Base-by-base conservation (phyloP, 768 basidiomycete genomes). In the Lepiota venenata region DNA sequence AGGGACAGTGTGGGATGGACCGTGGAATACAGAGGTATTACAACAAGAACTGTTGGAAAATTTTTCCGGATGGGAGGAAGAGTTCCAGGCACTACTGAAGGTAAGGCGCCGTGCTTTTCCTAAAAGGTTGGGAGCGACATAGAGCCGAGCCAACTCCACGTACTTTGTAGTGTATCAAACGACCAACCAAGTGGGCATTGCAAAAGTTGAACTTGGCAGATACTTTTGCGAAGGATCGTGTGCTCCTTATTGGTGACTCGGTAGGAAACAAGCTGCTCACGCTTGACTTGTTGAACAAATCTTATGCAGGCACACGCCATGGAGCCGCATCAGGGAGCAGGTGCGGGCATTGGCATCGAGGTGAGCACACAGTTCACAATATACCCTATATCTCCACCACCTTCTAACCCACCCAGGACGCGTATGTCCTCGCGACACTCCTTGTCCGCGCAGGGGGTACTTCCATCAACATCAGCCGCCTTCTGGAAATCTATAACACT, bases 241-340 rank as follows among this genome's bases (percentile, higher is more conserved):
- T 81, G 3, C 74, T 72, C 6, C 64, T 84, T 10, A 61, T 77
- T 2, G 82, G 80, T 20, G 81, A 83, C 56, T 73, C 81, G 4
- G 75, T 77, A 56, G 44, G 68, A 50, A 11, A 16, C 3, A 18
- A 12, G 37, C 4, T 39, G n/a, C 44, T 27, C 37, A 11, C 43
- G 42, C 43, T 25, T 4, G 16, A 40, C 10, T 43, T 21, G 1
- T 29, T 14, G 37, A 36, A 44, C 29, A 18, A 20, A 44, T 2
- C 25, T 25, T 25, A 25, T 29, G 41, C 29, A 69, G 65, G 65
- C 67, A 38, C 68, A 73, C 53, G 69, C 65, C 16, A 71, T 69
- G 68, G 59, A 61, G 2, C 67, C 68, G 10, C 66, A 69, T 58
- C 65, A 66, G 56, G 68, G 67, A 1, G 60, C 63, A 37, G 69